phyloP scores from a whole-genome alignment of 108 stramenopile species.

The Nitzschia sp. region DNA sequence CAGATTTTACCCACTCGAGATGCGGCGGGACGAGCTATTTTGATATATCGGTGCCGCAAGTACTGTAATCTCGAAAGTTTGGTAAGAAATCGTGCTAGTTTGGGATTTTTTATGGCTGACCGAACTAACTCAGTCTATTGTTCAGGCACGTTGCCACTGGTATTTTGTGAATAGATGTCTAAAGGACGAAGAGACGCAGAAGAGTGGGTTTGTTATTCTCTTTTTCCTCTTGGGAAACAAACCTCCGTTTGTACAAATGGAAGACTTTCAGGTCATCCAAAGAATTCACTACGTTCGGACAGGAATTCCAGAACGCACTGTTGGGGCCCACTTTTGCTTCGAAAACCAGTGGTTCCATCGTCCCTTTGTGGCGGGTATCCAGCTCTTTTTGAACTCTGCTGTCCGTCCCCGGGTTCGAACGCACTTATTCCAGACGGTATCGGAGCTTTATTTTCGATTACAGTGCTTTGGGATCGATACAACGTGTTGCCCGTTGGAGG shows the following conservation, averaged over 20 bases:
- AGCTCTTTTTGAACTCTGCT: background rate
- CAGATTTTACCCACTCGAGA: slow-evolving; percentile 27
- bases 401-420: slow-evolving; percentile 6
- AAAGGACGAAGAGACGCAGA: slow-evolving; percentile 13
- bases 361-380: slow-evolving; percentile 5
- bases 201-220: slow-evolving; percentile 1
- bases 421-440: background rate
- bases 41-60: background rate
- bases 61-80: background rate
- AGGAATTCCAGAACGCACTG: slow-evolving; percentile 9
- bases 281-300: background rate
- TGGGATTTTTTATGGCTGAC: too few species aligned
- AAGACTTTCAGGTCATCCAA: background rate
- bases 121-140: too few species aligned
- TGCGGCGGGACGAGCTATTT: slow-evolving; percentile 25
- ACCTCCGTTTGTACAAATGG: background rate
- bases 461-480: slow-evolving; percentile 32
- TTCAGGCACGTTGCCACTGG: slow-evolving; percentile 1
- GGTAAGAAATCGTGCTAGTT: background rate
- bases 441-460: slow-evolving; percentile 21
- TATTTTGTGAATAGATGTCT: background rate
- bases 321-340: slow-evolving; percentile 26
- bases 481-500: background rate
- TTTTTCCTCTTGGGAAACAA: background rate
- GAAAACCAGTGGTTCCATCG: slow-evolving; percentile 1